Evolutionary conservation across 2,329 filamentous ascomycete species (phyloP), one percentile per base, ranked within the genome.

Genomic region (Penicillium sp.): DNA sequence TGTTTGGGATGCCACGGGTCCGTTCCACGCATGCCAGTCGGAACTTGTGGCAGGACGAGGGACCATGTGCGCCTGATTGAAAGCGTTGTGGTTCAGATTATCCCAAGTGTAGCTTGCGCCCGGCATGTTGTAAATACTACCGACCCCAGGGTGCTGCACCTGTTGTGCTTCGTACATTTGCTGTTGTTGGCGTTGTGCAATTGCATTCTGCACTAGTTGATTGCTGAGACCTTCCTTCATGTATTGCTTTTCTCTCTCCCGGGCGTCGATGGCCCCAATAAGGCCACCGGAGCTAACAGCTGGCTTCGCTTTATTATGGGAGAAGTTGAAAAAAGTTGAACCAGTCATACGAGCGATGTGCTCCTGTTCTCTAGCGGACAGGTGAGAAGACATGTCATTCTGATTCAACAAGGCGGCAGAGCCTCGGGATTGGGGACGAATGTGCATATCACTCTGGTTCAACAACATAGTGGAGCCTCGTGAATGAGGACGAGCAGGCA

Each of bases 291-390:
- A 83, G 30, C 71, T 68, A 43, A 74, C 68, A 16, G 68, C 74
- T 54, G 77, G 73, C 59, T 80, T 81, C 60, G 77, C 77, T 51
- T 79, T 79, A 50, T 81, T 81, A 38, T 68, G 72, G 4, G 81
- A 82, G 68, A 95, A 77, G 58, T 83, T 85, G 64, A 95, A 82
- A 50, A 96, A 77, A 0, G 91, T 89, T 0, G 85, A 86, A 1
- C 89, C 89, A 0, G 91, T 96, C 63, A 90, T 80, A 38, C 89
- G 84, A 9, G 91, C 89, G n/a, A 96, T 82, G 63, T 95, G 88
- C 72, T 95, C 90, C 69, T 95, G 91, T 71, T 96, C 91, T 16
- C 88, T 84, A 18, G 91, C 91, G 20, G 89, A 91, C n/a, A 96
- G 79, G 57, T 87, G 83, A 0, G 77, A 74, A 8, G 82, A 79